Base-by-base conservation (phyloP, 208 protist species). In the Herpetomonas tarakana region DNA sequence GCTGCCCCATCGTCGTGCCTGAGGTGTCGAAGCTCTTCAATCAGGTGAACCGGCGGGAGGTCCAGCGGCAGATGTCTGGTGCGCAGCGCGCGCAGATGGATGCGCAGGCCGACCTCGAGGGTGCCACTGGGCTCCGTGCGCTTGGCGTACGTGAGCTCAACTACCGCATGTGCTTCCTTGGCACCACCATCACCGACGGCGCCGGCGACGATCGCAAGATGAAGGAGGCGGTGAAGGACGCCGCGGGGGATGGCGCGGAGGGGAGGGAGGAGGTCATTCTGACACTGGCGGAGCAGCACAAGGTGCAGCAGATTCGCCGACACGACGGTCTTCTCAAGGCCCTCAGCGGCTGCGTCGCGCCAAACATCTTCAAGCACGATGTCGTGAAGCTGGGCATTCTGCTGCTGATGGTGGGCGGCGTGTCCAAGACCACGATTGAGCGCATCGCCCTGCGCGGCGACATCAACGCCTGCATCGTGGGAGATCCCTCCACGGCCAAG, bases 391-490 rank as follows among this genome's bases (percentile, higher is more conserved):
- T 93, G 3, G 99, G 98, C 22, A 86, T 99, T 24, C 73, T 99
- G 21, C 74, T 99, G 16, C 97, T 99, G 93, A 88, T 99, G 53
- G 88, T 99, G 19, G 98, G 99, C 31, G 99, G 98, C 11, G 98
- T 99, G 9, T 95, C 98, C 21, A 99, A 99, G 81, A 74, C 64
- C 1, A 99, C 98, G 9, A 38, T 90, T 6, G 96, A 98, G 56
- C 74, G 71, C 24, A 98, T 98, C 62, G 81, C 90, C 9, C 72
- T 99, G 0, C 78, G 98, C 46, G 98, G 99, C 28, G 99, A 99
- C 73, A 99, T 99, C 67, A 99, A 99, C 83, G 85, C 99, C 27
- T 99, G 95, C 81, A 94, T 99, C 38, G 97, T 99, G 29, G 99
- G 99, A 29, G 99, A 99, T 80, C 98, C 99, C 0, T 96, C 92